Evolutionary conservation across 2,329 filamentous ascomycete species (phyloP).

Genomic region (Huntiella bhutanensis): DNA sequence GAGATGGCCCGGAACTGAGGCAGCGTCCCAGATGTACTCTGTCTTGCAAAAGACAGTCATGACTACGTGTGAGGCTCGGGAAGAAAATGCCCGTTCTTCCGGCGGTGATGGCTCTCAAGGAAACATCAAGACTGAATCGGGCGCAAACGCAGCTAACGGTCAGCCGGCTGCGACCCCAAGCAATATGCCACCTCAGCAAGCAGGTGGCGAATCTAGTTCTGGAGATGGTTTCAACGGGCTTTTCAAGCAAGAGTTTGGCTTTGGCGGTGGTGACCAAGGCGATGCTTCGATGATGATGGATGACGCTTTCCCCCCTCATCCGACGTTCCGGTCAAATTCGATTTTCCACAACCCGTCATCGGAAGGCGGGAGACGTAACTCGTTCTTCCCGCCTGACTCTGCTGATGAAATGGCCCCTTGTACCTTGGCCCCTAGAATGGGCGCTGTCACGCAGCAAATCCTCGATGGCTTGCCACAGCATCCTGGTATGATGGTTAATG

Average conservation of each 20-base stretch:
- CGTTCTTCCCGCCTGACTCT: slow-evolving; percentile 44
- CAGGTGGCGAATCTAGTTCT: too few species aligned
- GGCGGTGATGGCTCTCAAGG: too few species aligned
- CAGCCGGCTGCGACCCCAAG: too few species aligned
- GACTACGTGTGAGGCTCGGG: slow-evolving; percentile 58
- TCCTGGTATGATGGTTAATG: background rate
- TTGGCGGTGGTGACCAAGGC: slow-evolving; percentile 5
- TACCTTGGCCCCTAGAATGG: slow-evolving; percentile 5
- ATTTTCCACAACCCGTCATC: slow-evolving; percentile 43
- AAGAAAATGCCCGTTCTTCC: slow-evolving; percentile 12
- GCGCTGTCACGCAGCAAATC: slow-evolving; percentile 8
- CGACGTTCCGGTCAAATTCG: slow-evolving; percentile 44
- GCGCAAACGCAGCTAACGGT: too few species aligned
- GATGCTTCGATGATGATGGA: slow-evolving; percentile 3
- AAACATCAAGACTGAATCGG: too few species aligned
- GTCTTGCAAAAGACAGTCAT: slow-evolving; percentile 72
- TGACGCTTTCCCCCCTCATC: slow-evolving; percentile 20
- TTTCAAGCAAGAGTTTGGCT: slow-evolving; percentile 10
- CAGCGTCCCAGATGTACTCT: slow-evolving; percentile 70
- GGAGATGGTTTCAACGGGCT: background rate
- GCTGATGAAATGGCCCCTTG: slow-evolving; percentile 11
- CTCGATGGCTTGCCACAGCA: slow-evolving; percentile 9
- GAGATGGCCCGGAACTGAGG: slow-evolving; percentile 77
- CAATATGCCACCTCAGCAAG: too few species aligned
- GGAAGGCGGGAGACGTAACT: slow-evolving; percentile 39